Conservation (phyloP, 140 eudicot genomes). For the Erigeron philadelphicus region DNA sequence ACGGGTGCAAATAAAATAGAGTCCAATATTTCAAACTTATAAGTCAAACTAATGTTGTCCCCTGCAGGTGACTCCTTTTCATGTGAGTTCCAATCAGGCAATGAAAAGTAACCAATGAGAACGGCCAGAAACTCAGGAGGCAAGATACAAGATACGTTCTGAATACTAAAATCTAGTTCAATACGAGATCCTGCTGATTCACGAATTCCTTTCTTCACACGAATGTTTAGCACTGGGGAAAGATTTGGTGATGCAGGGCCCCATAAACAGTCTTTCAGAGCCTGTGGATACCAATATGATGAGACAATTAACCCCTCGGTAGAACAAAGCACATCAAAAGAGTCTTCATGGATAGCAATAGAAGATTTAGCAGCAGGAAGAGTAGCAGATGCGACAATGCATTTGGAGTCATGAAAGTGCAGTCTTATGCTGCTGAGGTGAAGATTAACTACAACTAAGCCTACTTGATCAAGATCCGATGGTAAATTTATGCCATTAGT, state of each 20-base stretch:
- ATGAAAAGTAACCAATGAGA: conserved; percentile 77
- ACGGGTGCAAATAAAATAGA: conserved; percentile 58
- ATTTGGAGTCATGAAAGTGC: conserved; percentile 79
- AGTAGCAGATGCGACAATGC: conserved; percentile 53
- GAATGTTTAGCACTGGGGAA: conserved; percentile 64
- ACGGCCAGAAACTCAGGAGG: conserved; percentile 77
- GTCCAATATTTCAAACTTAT: conserved; percentile 69
- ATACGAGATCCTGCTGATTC: conserved; percentile 29
- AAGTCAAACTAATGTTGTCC: conserved; percentile 23
- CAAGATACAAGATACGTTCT: conserved; percentile 75
- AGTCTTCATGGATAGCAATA: conserved; percentile 33
- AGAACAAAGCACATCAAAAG: conserved; percentile 58
- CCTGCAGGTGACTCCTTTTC: conserved; percentile 25
- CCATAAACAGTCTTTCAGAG: conserved; percentile 55
- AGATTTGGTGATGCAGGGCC: conserved; percentile 54
- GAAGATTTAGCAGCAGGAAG: conserved; percentile 52
- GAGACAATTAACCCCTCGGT: conserved; percentile 62
- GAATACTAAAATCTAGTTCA: conserved; percentile 56
- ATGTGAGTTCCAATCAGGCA: conserved; percentile 63
- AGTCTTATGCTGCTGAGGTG: conserved; percentile 44
- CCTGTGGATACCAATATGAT: conserved; percentile 59
- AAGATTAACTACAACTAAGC: conserved; percentile 32
- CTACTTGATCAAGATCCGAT: conserved; percentile 13
- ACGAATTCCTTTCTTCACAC: conserved; percentile 41
- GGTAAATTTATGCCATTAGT: conserved; percentile 6